A percentile compares a stretch with the other conserved stretches of the same genome.
phyloP scores from a whole-genome alignment of 352 stramenopile species.

The Globisporangium polare region DNA sequence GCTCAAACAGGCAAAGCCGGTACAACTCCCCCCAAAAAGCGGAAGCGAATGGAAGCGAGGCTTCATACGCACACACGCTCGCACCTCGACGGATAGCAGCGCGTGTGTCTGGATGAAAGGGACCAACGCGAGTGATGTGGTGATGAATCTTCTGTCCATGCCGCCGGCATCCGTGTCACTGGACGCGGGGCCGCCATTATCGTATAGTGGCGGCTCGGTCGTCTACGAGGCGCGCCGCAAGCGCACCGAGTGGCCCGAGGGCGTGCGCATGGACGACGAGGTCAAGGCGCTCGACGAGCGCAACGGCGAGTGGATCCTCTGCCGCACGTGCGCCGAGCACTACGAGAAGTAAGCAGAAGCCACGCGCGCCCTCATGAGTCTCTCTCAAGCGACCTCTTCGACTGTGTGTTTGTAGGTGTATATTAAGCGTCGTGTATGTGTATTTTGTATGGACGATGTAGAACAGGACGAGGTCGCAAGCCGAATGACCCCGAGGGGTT shows the following conservation, averaged over 20 bases:
- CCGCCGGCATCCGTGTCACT: slow-evolving; percentile 5
- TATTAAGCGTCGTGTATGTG: slow-evolving; percentile 9
- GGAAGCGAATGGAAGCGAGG: no score
- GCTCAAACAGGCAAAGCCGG: no score
- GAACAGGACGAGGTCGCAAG: slow-evolving; percentile 44
- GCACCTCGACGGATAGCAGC: slow-evolving; percentile 15
- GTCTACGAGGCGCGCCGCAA: slow-evolving; percentile 43
- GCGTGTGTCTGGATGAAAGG: slow-evolving; percentile 21
- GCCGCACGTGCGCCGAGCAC: slow-evolving; percentile 49
- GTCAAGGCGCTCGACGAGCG: slow-evolving; percentile 50
- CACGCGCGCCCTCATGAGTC: not conserved
- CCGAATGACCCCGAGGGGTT: slow-evolving; percentile 64
- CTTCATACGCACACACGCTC: slow-evolving; percentile 15
- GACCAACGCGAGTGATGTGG: slow-evolving; percentile 16
- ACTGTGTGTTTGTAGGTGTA: not conserved
- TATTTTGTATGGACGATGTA: slow-evolving; percentile 16
- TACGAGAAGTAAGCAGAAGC: slow-evolving; percentile 34
- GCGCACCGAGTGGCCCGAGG: slow-evolving; percentile 49
- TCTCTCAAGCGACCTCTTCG: not conserved
- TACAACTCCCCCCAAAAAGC: no score
- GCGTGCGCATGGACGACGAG: slow-evolving; percentile 45
- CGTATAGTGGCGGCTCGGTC: not conserved
- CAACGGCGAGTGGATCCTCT: slow-evolving; percentile 67
- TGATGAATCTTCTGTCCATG: slow-evolving; percentile 19
- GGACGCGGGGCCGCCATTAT: slow-evolving; percentile 1